phyloP scores from a whole-genome alignment of 495 filamentous ascomycete genomes.

The Aspergillus heteromorphus region DNA sequence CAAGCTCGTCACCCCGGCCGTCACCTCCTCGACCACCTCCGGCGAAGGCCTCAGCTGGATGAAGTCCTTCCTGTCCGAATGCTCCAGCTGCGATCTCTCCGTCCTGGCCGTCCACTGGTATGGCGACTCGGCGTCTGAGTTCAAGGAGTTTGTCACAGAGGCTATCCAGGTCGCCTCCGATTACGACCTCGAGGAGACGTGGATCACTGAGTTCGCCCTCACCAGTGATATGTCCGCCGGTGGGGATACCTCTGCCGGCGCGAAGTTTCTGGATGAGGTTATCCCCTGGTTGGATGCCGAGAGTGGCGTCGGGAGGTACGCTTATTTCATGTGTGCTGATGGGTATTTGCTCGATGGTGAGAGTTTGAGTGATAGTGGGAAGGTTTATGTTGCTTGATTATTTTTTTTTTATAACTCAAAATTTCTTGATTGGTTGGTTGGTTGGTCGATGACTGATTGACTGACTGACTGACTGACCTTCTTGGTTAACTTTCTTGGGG shows the following conservation, averaged over 20 bases:
- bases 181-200: slow-evolving; percentile 55
- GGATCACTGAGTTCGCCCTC: slow-evolving; percentile 73
- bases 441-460: too few species aligned
- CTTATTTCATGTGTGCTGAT: slow-evolving; percentile 67
- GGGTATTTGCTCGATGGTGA: slow-evolving; percentile 27
- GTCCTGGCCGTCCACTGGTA: slow-evolving; percentile 74
- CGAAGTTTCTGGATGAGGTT: slow-evolving; percentile 50
- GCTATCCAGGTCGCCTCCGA: slow-evolving; percentile 41
- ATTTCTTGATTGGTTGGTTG: too few species aligned
- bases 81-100: slow-evolving; percentile 56
- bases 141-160: slow-evolving; percentile 54
- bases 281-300: slow-evolving; percentile 63
- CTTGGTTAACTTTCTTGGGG: neutral
- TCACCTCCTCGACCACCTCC: slow-evolving; percentile 59
- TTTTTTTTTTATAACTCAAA: neutral
- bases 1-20: slow-evolving; percentile 66
- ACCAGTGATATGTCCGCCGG: slow-evolving; percentile 36
- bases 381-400: slow-evolving; percentile 10
- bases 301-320: slow-evolving; percentile 63
- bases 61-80: slow-evolving; percentile 51
- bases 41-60: slow-evolving; percentile 60
- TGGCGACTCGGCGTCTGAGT: slow-evolving; percentile 40
- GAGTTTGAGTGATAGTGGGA: slow-evolving; percentile 5
- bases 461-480: too few species aligned
- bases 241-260: slow-evolving; percentile 37